Base-by-base conservation (phyloP, 768 basidiomycete genomes). In the Russula brevipes region DNA sequence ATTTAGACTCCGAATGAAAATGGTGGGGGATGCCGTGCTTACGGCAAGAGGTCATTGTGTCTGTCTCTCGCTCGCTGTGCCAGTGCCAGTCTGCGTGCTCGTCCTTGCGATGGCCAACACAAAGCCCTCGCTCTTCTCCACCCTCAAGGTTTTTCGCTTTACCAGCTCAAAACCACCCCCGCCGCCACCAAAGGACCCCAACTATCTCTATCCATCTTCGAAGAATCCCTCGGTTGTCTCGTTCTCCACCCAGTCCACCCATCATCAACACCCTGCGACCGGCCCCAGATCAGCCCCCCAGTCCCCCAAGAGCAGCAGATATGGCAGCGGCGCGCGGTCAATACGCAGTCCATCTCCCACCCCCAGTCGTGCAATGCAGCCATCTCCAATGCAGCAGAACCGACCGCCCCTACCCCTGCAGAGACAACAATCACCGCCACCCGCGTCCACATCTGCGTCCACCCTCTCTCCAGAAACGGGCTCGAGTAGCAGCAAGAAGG, bases 61-160 rank as follows among this genome's bases (percentile, higher is more conserved):
- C 16, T 8, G 5, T 45, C 59, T 0, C 38, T 8, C 38, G 8
- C 38, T 39, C 7, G 9, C 8, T 8, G 1, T 12, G 38, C 8
- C 38, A 39, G 38, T 39, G 38, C 24, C 24, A 24, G 24, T 24
- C 24, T 1, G 24, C 1, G 24, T 24, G 24, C 24, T 24, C 24
- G 24, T 24, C 24, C 41, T 42, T 42, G 10, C 50, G 16, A 66
- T 66, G 67, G 45, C 65, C 7, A 63, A 65, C 38, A 56, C 67
- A 19, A 41, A 46, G 2, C 51, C 59, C 12, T 68, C 67, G 16
- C 67, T 54, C 46, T 68, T 68, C 51, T 68, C 67, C 2, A 60
- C 67, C 5, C 36, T 68, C 46, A 68, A 68, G 31, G 58, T 68
- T 10, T 68, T 68, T 61, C 63, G 54, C 30, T 60, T 68, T 19